Base-by-base conservation (phyloP, 345 rosid species). In the Noccaea bulbosa region DNA sequence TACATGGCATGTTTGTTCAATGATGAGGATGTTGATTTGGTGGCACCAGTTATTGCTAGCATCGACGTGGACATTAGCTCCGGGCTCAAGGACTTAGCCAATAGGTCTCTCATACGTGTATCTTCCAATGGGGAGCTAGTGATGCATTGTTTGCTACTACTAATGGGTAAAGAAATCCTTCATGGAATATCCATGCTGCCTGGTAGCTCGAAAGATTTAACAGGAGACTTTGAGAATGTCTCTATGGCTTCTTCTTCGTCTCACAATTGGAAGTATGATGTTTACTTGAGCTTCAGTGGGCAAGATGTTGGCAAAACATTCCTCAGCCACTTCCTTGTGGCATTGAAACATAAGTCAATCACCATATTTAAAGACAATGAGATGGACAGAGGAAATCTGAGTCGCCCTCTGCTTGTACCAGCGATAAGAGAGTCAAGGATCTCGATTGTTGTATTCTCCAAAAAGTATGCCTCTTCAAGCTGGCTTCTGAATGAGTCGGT, bases 1-100 rank as follows among this genome's bases (percentile, higher is more conserved):
- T 69, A 48, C 66, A 4, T 69, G 2, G 48, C 40, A 0, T 38
- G 4, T 48, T 47, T 58, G 40, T 69, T 58, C 65, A 48, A 47
- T 58, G 33, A 47, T 0, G 58, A 58, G 8, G 49, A 58, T 4
- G 6, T 8, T 69, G 33, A 8, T 58, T 24, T 47, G 4, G 48
- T 69, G 38, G 66, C 27, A 38, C 49, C 49, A 1, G 33, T 14
- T 69, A 30, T 58, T 37, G 50, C 50, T 7, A 11, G 10, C 14
- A 37, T 37, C 7, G 66, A 14, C 57, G 11, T 69, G 41, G 15
- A 15, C 2, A 11, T 52, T 40, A 67, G 62, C 0, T 15, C 0
- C 10, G 10, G 59, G 40, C 6, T 66, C 16, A 30, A 52, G 32
- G 61, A 10, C 8, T 33, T 67, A 67, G 71, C 71, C 8, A 1